Evolutionary conservation across 164 flowering plant genomes (phyloP).

Genomic region (Umbilicus rupestris): DNA sequence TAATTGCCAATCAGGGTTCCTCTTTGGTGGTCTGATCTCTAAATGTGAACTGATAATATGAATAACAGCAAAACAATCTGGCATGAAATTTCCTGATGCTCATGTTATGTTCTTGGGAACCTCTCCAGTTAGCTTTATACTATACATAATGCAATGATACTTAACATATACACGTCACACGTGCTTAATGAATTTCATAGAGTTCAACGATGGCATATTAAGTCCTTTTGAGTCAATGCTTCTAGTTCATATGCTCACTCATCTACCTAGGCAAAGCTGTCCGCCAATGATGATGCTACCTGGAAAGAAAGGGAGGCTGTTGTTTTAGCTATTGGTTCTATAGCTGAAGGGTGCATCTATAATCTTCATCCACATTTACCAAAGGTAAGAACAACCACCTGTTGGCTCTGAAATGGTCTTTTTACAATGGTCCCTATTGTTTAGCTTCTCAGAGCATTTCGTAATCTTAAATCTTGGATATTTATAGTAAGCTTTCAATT

Average conservation of each 20-base stretch:
- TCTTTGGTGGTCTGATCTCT: background rate
- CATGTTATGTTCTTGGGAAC: background rate
- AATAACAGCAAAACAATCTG: too few relatives aligned
- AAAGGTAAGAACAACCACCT: conserved; percentile 37
- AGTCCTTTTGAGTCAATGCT: background rate
- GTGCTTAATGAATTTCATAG: background rate
- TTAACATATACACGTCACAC: too few relatives aligned
- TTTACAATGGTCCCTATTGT: too few relatives aligned
- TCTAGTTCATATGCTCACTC: background rate
- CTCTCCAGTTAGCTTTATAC: background rate
- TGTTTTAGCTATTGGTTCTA: conserved; percentile 93
- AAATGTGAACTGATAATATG: background rate
- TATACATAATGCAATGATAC: background rate
- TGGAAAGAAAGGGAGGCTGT: conserved; percentile 99
- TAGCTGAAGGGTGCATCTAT: conserved; percentile 88
- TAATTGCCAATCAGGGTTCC: background rate
- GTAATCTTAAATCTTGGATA: background rate
- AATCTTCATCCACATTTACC: conserved; percentile 91
- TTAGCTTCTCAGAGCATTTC: background rate
- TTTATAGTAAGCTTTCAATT: background rate
- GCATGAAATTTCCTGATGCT: background rate
- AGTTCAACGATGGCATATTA: background rate
- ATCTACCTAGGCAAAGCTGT: conserved; percentile 54
- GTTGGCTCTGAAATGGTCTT: background rate
- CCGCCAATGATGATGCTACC: conserved; percentile 42